A percentile compares a stretch with the other conserved stretches of the same genome.
Conservation (phyloP, 345 rosid genomes). For the Reutealis trisperma region DNA sequence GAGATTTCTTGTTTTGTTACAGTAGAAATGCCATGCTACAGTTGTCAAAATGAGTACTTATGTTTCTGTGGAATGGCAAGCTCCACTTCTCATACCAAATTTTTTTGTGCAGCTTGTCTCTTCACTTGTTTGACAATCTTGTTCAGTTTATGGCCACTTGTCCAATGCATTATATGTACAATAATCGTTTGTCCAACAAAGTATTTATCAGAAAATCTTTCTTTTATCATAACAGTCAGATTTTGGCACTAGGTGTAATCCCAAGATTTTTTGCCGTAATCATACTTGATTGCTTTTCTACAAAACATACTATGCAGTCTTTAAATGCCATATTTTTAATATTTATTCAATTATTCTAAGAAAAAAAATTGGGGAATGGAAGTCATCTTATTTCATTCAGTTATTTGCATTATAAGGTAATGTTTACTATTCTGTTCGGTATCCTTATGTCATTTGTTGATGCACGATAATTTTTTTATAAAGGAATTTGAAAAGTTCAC, state of each 20-base stretch:
- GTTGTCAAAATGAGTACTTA: neutral
- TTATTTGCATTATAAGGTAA: neutral
- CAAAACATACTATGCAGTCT: neutral
- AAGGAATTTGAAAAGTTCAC: slow-evolving; percentile 39
- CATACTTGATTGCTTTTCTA: neutral
- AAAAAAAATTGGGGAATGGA: neutral
- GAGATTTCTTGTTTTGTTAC: neutral
- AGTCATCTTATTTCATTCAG: neutral
- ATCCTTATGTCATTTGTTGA: neutral
- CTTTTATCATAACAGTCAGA: neutral
- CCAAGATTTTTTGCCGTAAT: neutral
- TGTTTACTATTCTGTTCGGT: neutral
- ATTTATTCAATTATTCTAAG: neutral
- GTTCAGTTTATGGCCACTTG: neutral
- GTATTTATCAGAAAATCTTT: neutral
- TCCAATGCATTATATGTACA: neutral
- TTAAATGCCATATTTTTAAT: neutral
- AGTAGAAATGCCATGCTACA: neutral
- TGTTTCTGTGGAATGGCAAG: neutral
- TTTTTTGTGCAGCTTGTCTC: neutral
- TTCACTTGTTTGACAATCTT: neutral
- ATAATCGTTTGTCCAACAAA: neutral
- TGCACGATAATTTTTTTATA: neutral
- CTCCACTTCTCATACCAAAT: neutral
- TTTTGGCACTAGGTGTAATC: neutral